Evolutionary conservation across 306 rosid species (phyloP).

Genomic region (Trifolium pratense): DNA sequence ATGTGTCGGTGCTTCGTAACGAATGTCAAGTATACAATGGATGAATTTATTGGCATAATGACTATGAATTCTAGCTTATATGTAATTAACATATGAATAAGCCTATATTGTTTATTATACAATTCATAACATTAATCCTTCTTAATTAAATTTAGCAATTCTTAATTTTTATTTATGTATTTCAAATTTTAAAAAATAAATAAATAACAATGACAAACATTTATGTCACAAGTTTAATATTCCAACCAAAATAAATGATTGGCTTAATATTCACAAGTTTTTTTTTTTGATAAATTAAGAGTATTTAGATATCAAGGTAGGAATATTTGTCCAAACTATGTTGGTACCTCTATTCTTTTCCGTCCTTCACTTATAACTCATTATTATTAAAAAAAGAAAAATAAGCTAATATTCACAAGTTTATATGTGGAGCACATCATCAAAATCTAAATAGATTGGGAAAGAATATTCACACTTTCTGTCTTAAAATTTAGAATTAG

Average conservation of each 20-base stretch:
- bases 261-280: neutral
- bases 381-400: too few species aligned
- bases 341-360: too few species aligned
- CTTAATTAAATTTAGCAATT: too few species aligned
- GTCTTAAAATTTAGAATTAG: conserved; percentile 8
- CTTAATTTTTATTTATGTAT: too few species aligned
- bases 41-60: neutral
- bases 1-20: neutral
- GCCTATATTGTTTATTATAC: neutral
- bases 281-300: too few species aligned
- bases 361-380: too few species aligned
- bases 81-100: conserved; percentile 31
- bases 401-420: conserved; percentile 6
- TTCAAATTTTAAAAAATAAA: too few species aligned
- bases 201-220: too few species aligned
- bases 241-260: neutral
- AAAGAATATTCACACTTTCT: conserved; percentile 3
- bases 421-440: neutral
- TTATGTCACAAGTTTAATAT: too few species aligned
- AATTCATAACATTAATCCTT: too few species aligned
- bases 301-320: too few species aligned
- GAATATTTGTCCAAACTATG: too few species aligned
- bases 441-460: conserved; percentile 14
- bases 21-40: neutral
- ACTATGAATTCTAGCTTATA: neutral